phyloP scores from a whole-genome alignment of 78 protist species.

The Dictyostelium firmibasis region DNA sequence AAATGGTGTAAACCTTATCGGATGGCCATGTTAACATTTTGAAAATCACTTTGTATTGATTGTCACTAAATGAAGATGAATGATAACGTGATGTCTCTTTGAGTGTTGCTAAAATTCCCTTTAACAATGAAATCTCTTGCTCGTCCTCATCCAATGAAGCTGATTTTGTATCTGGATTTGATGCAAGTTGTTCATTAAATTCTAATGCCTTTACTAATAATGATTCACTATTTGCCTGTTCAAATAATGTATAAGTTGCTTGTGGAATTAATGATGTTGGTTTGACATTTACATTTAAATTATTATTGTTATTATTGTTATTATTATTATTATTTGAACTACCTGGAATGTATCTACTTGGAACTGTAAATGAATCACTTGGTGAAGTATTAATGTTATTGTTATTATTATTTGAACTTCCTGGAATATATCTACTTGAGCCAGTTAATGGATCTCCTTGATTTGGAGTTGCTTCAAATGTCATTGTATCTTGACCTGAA shows the following conservation, averaged over 20 bases:
- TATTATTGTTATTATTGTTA: not conserved
- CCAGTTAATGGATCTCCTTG: slow-evolving; percentile 60
- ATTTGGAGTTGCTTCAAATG: not conserved
- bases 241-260: slow-evolving; percentile 36
- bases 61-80: slow-evolving; percentile 45
- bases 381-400: not conserved
- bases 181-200: slow-evolving; percentile 19
- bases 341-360: not conserved
- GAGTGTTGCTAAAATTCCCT: slow-evolving; percentile 7
- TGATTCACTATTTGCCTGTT: slow-evolving; percentile 30
- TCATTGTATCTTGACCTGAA: slow-evolving; percentile 14
- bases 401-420: not conserved
- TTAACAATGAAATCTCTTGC: not conserved
- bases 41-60: slow-evolving; percentile 23
- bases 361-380: not conserved
- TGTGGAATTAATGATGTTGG: slow-evolving; percentile 41
- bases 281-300: not conserved
- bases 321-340: not conserved
- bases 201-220: slow-evolving; percentile 28
- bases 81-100: slow-evolving; percentile 79
- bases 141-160: slow-evolving; percentile 39
- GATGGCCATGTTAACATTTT: slow-evolving; percentile 53
- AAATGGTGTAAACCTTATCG: not conserved
- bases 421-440: slow-evolving; percentile 40
- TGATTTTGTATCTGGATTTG: not conserved